phyloP scores from a whole-genome alignment of 2,329 filamentous ascomycete genomes.

The Colletotrichum tabaci region DNA sequence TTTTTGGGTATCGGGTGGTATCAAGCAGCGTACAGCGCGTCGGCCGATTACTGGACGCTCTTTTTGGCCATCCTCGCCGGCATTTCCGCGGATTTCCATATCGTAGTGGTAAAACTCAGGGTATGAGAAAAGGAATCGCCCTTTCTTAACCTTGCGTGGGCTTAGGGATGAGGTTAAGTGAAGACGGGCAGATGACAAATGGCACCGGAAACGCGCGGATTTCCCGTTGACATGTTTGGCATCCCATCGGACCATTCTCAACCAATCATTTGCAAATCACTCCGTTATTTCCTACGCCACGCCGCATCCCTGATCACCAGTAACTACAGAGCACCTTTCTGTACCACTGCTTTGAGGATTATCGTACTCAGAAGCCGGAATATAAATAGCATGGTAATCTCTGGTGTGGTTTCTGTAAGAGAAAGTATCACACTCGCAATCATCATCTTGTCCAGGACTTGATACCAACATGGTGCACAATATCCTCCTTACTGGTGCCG shows the following conservation, averaged over 20 bases:
- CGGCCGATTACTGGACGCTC: not conserved
- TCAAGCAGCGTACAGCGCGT: not conserved
- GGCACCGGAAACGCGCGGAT: not conserved
- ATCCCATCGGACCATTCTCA: not conserved
- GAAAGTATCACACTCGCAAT: not conserved
- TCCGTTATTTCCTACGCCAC: not conserved
- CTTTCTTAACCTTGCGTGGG: too few species aligned
- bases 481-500: not conserved
- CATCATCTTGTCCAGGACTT: not conserved
- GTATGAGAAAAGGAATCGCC: not conserved
- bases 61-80: not conserved
- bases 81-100: not conserved
- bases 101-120: not conserved
- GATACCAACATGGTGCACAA: not conserved
- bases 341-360: not conserved
- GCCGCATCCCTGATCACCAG: not conserved
- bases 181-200: not conserved
- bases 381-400: not conserved
- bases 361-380: not conserved
- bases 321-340: not conserved
- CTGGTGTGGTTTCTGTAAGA: not conserved
- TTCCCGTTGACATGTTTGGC: not conserved
- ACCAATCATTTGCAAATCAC: not conserved
- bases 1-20: not conserved
- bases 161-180: not conserved